Evolutionary conservation across 441 rosid species (phyloP), one percentile per base, ranked within the genome.

Genomic region (Biscutella laevigata): DNA sequence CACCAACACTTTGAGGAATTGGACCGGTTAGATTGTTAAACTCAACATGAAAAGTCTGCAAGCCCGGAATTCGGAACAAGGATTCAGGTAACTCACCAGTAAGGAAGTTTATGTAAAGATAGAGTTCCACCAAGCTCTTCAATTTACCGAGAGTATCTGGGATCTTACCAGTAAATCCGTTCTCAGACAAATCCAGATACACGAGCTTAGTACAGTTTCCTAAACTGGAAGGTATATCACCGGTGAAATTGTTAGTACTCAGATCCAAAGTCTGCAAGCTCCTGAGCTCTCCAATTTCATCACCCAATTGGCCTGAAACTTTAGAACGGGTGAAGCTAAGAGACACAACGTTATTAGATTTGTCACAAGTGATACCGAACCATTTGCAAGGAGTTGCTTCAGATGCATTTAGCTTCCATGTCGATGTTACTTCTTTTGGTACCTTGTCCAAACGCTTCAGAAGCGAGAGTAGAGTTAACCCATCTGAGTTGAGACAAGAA

Each of bases 341-440:
- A 48, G 71, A 15, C 26, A 62, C 41, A 1, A 82, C 89, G 22
- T 44, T 33, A 10, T 22, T 51, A 8, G 68, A 24, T 40, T 14
- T 48, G 55, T 82, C 77, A 63, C 97, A 89, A 4, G 56, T 67
- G 25, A 89, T 37, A 22, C 94, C 91, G 1, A 64, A 51, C 97
- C 95, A 89, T 3, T 70, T 65, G 59, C 97, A 89, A 0, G 87
- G 86, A 43, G 64, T 72, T 14, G 75, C 39, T 51, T 74, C 65
- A 2, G 89, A 76, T 51, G 81, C 20, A 62, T 77, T 79, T 4
- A 1, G 6, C 43, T 45, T 66, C 95, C 95, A 89, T 37, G 69
- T 59, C 3, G 82, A 80, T 38, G 64, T 43, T 17, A 85, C 17
- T 15, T 72, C 30, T 35, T 73, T 28, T 41, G 91, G 91, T 10